Percentiles rank a stretch among this genome's conserved stretches.
Evolutionary conservation across 75 land plant genomes (phyloP).

Genomic region (Picea glauca): DNA sequence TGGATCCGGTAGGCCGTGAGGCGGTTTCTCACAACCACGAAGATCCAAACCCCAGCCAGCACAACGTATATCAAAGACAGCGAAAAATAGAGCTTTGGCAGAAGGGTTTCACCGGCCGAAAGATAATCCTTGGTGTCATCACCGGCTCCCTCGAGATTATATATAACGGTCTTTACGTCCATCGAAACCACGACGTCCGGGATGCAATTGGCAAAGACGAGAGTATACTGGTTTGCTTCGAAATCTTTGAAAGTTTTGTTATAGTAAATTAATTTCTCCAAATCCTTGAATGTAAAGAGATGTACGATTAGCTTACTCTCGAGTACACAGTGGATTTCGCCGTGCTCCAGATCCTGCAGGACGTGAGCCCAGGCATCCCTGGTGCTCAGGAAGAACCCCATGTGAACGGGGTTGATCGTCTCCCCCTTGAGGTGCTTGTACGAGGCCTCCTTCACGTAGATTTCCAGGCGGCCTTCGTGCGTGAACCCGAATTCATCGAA

Average conservation of each 20-base stretch:
- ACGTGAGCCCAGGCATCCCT: constrained; percentile 55
- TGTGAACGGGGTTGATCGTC: constrained; percentile 20
- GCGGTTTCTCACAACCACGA: constrained; percentile 37
- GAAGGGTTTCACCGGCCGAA: constrained; percentile 54
- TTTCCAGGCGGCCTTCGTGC: constrained; percentile 36
- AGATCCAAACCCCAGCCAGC: constrained; percentile 44
- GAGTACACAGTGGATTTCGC: constrained; percentile 26
- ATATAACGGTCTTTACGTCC: constrained; percentile 52
- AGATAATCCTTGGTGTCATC: constrained; percentile 31
- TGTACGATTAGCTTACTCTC: constrained; percentile 36
- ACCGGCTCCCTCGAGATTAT: constrained; percentile 37
- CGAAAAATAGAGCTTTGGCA: constrained; percentile 55
- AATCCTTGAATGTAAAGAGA: constrained; percentile 33
- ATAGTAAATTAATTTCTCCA: constrained; percentile 8
- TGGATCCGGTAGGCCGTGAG: constrained; percentile 54
- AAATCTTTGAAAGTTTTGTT: constrained; percentile 6
- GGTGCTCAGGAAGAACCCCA: constrained; percentile 82
- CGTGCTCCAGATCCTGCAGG: constrained; percentile 31
- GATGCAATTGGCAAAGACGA: constrained; percentile 65
- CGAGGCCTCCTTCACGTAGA: constrained; percentile 16
- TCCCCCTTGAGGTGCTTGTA: constrained; percentile 10
- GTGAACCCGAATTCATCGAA: constrained; percentile 62
- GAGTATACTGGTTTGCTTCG: constrained; percentile 63
- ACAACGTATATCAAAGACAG: constrained; percentile 37
- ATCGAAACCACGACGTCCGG: constrained; percentile 30